These are phyloP conservation scores for Salvia rosmarinus DNA, from an alignment of 257 asterid species.

Conservation along the genomic window DNA sequence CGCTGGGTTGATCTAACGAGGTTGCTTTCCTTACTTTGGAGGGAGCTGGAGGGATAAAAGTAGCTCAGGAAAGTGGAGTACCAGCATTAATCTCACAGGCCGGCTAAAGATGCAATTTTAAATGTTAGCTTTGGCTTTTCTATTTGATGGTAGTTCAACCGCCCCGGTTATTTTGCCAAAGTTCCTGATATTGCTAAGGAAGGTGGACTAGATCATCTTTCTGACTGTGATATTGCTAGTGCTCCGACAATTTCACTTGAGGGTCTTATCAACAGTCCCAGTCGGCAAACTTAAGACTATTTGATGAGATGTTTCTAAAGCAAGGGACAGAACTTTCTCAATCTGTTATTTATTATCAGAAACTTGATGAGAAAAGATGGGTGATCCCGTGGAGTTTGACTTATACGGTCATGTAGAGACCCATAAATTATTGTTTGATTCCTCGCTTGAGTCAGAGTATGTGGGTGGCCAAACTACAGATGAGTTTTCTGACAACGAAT, in stretches of 20 bases:
- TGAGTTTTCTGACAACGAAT: constrained; percentile 42
- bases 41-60: constrained; percentile 70
- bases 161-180: constrained; percentile 53
- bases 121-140: constrained; percentile 82
- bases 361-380: constrained; percentile 56
- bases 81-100: constrained; percentile 83
- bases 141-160: constrained; percentile 50
- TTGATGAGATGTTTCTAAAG: constrained; percentile 42
- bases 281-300: constrained; percentile 41
- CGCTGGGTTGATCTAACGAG: constrained; percentile 85
- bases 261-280: constrained; percentile 39
- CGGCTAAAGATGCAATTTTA: constrained; percentile 76
- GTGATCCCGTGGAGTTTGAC: constrained; percentile 36
- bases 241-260: constrained; percentile 38
- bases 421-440: constrained; percentile 29
- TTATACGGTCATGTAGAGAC: constrained; percentile 31
- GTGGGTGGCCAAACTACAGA: constrained; percentile 37
- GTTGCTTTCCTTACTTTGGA: constrained; percentile 79
- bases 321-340: constrained; percentile 51
- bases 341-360: constrained; percentile 51
- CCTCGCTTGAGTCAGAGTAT: constrained; percentile 33
- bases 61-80: constrained; percentile 80
- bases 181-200: constrained; percentile 48
- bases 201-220: constrained; percentile 28
- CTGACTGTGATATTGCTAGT: constrained; percentile 39